Conservation (phyloP, 768 basidiomycete genomes). For the Exidia glandulosa region DNA sequence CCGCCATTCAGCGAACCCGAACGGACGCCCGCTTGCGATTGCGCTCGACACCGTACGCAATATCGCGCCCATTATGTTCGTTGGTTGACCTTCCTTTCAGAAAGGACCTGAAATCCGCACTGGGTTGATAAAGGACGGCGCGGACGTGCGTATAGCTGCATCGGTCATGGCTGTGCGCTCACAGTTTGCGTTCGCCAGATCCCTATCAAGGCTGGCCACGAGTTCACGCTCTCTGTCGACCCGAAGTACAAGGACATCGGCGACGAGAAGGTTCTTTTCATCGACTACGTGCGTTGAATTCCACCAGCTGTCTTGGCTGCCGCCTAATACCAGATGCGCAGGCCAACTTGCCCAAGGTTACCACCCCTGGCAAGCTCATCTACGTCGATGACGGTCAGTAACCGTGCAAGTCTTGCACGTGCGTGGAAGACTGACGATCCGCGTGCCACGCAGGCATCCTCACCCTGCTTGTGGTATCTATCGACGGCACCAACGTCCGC, state of each 20-base stretch:
- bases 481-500: slow-evolving; percentile 70
- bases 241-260: slow-evolving; percentile 65
- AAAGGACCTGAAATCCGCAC: slow-evolving; percentile 99
- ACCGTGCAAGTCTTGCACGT: neutral
- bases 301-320: neutral
- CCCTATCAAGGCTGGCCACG: slow-evolving; percentile 81
- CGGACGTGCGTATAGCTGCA: slow-evolving; percentile 55
- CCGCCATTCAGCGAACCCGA: slow-evolving; percentile 40
- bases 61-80: neutral
- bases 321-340: slow-evolving; percentile 19
- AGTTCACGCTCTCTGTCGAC: slow-evolving; percentile 85
- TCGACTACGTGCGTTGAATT: slow-evolving; percentile 73
- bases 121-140: slow-evolving; percentile 76
- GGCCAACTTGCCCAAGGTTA: slow-evolving; percentile 91
- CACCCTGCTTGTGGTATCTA: slow-evolving; percentile 81
- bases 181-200: slow-evolving; percentile 34
- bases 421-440: slow-evolving; percentile 1
- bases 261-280: slow-evolving; percentile 75
- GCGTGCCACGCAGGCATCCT: slow-evolving; percentile 53
- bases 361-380: slow-evolving; percentile 92
- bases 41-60: slow-evolving; percentile 85
- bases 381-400: slow-evolving; percentile 87
- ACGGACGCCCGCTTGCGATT: slow-evolving; percentile 89
- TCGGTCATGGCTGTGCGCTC: slow-evolving; percentile 3
- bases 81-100: slow-evolving; percentile 27